phyloP scores from a whole-genome alignment of 2,329 filamentous ascomycete species.

The Diplocarpon rosae region DNA sequence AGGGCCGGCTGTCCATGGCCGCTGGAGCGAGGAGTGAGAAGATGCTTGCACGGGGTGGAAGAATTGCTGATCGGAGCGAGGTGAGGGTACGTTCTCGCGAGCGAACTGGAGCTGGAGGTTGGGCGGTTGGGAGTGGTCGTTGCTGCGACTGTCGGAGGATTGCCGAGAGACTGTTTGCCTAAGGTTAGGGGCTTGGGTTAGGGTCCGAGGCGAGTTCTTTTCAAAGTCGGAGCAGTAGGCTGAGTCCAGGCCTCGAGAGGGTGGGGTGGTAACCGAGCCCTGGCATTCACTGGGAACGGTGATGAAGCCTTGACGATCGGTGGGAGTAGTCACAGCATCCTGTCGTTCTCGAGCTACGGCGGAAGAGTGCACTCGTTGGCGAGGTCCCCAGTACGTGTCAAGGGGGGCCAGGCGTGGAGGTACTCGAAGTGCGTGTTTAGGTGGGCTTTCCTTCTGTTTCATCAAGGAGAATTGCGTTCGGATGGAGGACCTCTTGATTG shows the following conservation, averaged over 20 bases:
- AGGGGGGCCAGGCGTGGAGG: conserved; percentile 3
- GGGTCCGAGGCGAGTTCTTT: conserved; percentile 16
- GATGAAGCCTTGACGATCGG: not conserved
- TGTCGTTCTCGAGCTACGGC: conserved; percentile 2
- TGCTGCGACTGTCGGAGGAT: not conserved
- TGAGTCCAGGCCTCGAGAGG: conserved; percentile 26
- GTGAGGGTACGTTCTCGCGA: conserved; percentile 23
- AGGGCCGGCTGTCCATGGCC: conserved; percentile 26
- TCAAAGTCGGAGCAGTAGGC: conserved; percentile 26
- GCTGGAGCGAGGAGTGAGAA: conserved; percentile 50
- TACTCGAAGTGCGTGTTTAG: conserved; percentile 10
- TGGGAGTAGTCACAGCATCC: not conserved
- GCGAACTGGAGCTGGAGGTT: conserved; percentile 5
- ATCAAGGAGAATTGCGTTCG: conserved; percentile 19
- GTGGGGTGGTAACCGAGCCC: conserved; percentile 14
- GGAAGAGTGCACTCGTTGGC: conserved; percentile 9
- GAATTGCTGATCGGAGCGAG: conserved; percentile 42
- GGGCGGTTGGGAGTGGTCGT: conserved; percentile 4
- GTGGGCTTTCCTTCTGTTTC: conserved; percentile 13
- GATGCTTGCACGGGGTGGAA: conserved; percentile 53
- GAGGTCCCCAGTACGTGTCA: conserved; percentile 14
- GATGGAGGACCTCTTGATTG: not conserved
- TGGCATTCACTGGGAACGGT: conserved; percentile 7
- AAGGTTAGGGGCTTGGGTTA: conserved; percentile 5
- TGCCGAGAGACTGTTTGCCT: conserved; percentile 7